Evolutionary conservation across 1,284 basidiomycete genomes (phyloP).

Genomic region (Ustilago sp.): DNA sequence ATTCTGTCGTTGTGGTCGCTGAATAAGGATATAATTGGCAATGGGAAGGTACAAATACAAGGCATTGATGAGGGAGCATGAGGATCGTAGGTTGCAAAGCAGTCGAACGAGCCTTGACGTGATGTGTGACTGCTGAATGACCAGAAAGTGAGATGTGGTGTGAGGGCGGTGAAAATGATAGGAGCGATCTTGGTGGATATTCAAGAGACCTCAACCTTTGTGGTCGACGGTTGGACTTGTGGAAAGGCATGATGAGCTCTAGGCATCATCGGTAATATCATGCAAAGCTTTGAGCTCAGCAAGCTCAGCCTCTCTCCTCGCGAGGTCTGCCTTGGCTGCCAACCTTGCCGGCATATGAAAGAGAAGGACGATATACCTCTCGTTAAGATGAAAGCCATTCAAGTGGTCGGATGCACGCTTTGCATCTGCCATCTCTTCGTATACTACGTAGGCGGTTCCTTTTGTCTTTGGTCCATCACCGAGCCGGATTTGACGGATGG

Average conservation of each 20-base stretch:
- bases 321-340: conserved; percentile 89
- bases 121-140: background rate
- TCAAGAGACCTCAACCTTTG: background rate
- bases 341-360: conserved; percentile 96
- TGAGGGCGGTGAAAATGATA: background rate
- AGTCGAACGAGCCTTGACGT: background rate
- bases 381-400: conserved; percentile 98
- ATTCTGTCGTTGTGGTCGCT: too few relatives aligned
- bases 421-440: conserved; percentile 71
- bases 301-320: conserved; percentile 89
- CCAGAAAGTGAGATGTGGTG: background rate
- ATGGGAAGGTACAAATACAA: conserved; percentile 24
- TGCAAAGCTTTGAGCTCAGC: conserved; percentile 85
- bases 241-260: background rate
- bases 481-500: conserved; percentile 92
- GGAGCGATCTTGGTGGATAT: background rate
- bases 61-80: background rate
- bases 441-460: conserved; percentile 89
- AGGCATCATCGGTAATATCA: conserved; percentile 66
- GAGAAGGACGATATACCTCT: conserved; percentile 91
- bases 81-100: background rate
- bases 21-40: background rate
- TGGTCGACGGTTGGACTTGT: background rate
- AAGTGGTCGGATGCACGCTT: conserved; percentile 96
- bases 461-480: conserved; percentile 91